A percentile compares a stretch with the other conserved stretches of the same genome.
Evolutionary conservation across 169 alveolate species (phyloP).

Genomic region (Plasmodium vivax): DNA sequence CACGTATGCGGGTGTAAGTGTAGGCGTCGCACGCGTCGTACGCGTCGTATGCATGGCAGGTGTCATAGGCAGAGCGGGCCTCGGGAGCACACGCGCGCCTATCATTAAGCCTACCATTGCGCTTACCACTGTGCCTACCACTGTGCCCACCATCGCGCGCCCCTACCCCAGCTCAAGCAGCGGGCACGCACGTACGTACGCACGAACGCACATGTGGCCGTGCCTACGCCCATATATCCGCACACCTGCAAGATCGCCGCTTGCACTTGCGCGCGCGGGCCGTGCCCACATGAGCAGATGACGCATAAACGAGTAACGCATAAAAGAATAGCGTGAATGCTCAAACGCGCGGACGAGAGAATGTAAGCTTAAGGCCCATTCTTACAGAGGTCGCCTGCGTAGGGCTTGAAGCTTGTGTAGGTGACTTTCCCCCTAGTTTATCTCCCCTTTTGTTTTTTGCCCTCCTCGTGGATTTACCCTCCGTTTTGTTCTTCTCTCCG

Average conservation of each 20-base stretch:
- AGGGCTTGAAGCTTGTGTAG: not conserved
- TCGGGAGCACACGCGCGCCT: not conserved
- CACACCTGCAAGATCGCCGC: not conserved
- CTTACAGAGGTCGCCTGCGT: not conserved
- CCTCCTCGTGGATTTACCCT: not conserved
- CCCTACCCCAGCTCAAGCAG: not conserved
- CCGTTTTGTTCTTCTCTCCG: not conserved
- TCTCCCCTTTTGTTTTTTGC: not conserved
- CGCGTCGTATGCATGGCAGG: not conserved
- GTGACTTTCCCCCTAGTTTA: not conserved
- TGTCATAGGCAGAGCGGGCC: not conserved
- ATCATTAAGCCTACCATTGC: too few relatives aligned
- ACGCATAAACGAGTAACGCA: not conserved
- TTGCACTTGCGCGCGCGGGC: not conserved
- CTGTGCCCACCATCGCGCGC: not conserved
- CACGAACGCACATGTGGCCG: not conserved
- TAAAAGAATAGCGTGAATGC: not conserved
- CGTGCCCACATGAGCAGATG: not conserved
- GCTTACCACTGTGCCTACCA: not conserved
- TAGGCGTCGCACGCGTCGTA: not conserved
- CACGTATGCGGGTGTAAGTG: not conserved
- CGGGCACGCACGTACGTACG: not conserved
- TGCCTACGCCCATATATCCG: not conserved
- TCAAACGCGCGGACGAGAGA: not conserved
- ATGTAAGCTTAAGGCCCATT: not conserved